These are phyloP conservation scores for Paecilomyces dactylethromorphus DNA, from an alignment of 2,329 filamentous ascomycete genomes.

Conservation along the genomic window DNA sequence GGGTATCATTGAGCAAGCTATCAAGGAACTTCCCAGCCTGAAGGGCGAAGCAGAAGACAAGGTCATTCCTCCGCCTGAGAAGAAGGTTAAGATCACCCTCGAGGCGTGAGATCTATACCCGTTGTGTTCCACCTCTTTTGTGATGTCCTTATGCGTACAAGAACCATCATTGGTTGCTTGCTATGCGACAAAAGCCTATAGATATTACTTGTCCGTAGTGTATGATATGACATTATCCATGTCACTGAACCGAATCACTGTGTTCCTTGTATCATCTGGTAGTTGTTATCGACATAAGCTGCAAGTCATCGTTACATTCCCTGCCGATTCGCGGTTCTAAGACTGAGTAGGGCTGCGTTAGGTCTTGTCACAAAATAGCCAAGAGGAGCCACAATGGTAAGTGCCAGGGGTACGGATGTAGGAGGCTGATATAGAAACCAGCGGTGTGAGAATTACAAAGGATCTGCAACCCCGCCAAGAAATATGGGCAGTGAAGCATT, in stretches of 20 bases:
- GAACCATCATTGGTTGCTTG: not conserved
- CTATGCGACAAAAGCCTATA: not conserved
- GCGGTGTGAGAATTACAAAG: not conserved
- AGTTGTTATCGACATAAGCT: not conserved
- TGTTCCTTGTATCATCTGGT: not conserved
- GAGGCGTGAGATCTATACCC: slow-evolving; percentile 42
- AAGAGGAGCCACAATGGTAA: not conserved
- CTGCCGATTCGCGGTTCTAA: too few relatives aligned
- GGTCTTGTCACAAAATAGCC: not conserved
- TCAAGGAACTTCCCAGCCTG: slow-evolving; percentile 69
- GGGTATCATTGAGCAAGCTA: slow-evolving; percentile 70
- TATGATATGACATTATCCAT: not conserved
- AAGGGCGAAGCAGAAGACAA: slow-evolving; percentile 51
- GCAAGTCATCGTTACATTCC: not conserved
- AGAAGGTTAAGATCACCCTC: slow-evolving; percentile 54
- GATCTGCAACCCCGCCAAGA: not conserved
- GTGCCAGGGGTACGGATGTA: not conserved
- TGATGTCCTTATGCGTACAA: not conserved
- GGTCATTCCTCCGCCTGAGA: slow-evolving; percentile 54
- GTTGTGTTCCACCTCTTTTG: not conserved
- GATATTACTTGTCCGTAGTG: not conserved
- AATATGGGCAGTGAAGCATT: not conserved
- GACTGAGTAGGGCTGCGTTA: too few relatives aligned
- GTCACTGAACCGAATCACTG: not conserved
- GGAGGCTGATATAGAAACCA: not conserved